A percentile compares a stretch with the other conserved stretches of the same genome.
Conservation (phyloP, 805 yeast species). For the Candida ipomoeae region DNA sequence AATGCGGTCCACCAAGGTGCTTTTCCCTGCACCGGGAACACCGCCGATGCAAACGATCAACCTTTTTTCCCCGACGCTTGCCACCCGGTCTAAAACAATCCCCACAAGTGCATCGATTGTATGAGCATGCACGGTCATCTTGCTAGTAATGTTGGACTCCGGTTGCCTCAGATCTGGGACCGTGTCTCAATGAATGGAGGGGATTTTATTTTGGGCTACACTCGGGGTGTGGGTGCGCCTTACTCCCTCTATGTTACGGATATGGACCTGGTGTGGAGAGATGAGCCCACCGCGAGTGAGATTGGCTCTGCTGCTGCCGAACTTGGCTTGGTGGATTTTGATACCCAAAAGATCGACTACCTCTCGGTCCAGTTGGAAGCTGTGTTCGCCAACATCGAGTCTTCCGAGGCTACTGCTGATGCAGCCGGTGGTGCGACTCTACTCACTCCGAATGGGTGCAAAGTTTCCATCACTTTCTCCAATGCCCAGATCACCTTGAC, state of each 20-base stretch:
- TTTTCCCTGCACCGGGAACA: slow-evolving; percentile 82
- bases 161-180: slow-evolving; percentile 10
- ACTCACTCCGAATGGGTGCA: background rate
- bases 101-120: slow-evolving; percentile 9
- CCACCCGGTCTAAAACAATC: slow-evolving; percentile 6
- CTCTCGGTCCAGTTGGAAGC: slow-evolving; percentile 16
- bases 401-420: background rate
- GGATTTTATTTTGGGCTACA: slow-evolving; percentile 12
- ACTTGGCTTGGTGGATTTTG: slow-evolving; percentile 29
- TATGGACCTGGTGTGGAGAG: slow-evolving; percentile 26
- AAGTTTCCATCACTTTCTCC: background rate
- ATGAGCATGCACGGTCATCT: slow-evolving; percentile 11
- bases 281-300: slow-evolving; percentile 15
- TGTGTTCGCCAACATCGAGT: background rate
- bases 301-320: slow-evolving; percentile 18
- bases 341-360: slow-evolving; percentile 12
- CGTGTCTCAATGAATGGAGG: slow-evolving; percentile 4
- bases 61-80: slow-evolving; percentile 24
- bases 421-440: slow-evolving; percentile 1
- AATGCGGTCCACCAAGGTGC: slow-evolving; percentile 55
- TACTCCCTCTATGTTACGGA: slow-evolving; percentile 27
- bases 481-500: slow-evolving; percentile 1
- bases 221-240: slow-evolving; percentile 10
- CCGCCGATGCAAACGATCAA: slow-evolving; percentile 63
- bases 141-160: background rate